Percentiles rank a stretch among this genome's conserved stretches.
These are phyloP conservation scores for Quercus engelmannii DNA, from an alignment of 306 rosid genomes.

Conservation along the genomic window DNA sequence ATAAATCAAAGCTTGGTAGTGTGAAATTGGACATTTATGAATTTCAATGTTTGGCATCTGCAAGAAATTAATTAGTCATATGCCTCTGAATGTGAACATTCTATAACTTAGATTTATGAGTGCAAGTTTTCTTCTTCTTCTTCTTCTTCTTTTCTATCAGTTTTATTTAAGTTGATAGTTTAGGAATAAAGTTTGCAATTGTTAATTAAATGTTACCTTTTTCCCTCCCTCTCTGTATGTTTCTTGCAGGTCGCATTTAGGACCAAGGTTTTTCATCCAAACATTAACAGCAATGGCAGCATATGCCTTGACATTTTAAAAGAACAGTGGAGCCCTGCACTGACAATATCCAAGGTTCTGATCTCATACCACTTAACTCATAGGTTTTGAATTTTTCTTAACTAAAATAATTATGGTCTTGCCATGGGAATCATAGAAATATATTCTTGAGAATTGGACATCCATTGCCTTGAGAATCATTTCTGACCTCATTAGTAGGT, in stretches of 20 bases:
- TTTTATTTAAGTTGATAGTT: neutral
- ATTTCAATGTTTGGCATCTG: neutral
- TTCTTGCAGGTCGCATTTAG: constrained; percentile 71
- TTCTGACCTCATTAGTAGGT: neutral
- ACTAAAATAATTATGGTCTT: neutral
- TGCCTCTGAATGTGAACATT: neutral
- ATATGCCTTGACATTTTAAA: constrained; percentile 85
- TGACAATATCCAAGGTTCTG: constrained; percentile 75
- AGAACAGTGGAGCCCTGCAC: constrained; percentile 87
- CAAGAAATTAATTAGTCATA: neutral
- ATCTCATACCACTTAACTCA: constrained; percentile 2
- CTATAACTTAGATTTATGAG: neutral
- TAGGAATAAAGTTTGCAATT: neutral
- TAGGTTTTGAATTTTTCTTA: neutral
- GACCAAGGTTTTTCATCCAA: constrained; percentile 87
- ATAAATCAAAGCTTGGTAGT: neutral
- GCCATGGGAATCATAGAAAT: neutral
- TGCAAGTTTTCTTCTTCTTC: neutral
- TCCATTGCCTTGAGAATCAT: neutral
- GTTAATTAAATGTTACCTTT: neutral
- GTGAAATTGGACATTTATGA: neutral
- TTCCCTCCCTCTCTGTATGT: neutral
- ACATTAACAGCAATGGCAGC: constrained; percentile 89
- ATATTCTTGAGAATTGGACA: neutral
- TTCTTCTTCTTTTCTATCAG: neutral